Conservation (phyloP, 164 flowering plant species). For the Magnolia kwangsiensis region DNA sequence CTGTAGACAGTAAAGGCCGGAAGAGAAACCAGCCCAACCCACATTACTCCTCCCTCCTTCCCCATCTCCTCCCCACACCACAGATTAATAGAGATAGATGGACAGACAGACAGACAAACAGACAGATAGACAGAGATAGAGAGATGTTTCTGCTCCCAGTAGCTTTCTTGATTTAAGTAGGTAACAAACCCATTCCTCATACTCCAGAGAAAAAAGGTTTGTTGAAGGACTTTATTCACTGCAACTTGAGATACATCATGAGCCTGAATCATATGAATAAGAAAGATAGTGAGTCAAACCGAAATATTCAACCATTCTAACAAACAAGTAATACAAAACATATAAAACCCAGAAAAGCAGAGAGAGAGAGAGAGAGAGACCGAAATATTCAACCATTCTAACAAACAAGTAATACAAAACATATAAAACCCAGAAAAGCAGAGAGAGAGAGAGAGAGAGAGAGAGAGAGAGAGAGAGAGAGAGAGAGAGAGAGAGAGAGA, state of each 20-base stretch:
- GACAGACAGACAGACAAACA: no score
- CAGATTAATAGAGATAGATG: no score
- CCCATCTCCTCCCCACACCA: no score
- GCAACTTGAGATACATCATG: constrained; percentile 15
- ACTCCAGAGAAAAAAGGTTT: neutral
- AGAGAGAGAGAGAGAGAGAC: neutral
- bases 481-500: neutral
- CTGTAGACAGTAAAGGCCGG: neutral
- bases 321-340: neutral
- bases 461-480: no score
- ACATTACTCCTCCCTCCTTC: neutral
- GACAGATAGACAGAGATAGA: neutral
- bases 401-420: neutral
- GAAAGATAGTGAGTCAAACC: neutral
- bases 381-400: neutral
- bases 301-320: neutral
- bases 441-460: neutral
- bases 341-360: neutral
- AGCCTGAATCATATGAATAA: constrained; percentile 5
- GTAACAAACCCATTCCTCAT: neutral
- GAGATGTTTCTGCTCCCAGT: neutral
- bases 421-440: neutral
- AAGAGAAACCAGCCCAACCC: neutral
- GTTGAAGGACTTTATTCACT: neutral
- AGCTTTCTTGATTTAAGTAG: no score